These are phyloP conservation scores for Tricharina praecox DNA, from an alignment of 495 filamentous ascomycete species.

Conservation along the genomic window DNA sequence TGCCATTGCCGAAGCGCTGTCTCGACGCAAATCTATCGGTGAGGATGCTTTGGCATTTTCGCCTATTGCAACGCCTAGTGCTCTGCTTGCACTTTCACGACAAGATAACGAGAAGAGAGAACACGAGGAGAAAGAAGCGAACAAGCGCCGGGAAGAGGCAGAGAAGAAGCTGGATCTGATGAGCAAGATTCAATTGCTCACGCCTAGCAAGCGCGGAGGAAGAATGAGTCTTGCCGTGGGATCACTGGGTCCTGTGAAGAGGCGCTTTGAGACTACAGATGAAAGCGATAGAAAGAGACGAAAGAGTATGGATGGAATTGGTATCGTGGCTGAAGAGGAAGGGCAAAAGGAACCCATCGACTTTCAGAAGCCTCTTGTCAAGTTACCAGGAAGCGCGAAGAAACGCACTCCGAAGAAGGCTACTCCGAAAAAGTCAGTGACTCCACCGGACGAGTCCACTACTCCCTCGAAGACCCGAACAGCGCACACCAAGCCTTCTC, in stretches of 20 bases:
- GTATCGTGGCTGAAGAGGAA: conserved; percentile 4
- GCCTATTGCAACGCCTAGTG: conserved; percentile 31
- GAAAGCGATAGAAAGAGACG: conserved; percentile 13
- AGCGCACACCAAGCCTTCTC: neutral
- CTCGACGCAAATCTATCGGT: conserved; percentile 53
- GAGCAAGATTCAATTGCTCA: conserved; percentile 20
- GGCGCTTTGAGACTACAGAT: conserved; percentile 14
- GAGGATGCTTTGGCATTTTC: conserved; percentile 47
- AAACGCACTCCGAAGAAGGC: conserved; percentile 14
- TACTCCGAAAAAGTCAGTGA: neutral
- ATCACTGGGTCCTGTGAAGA: conserved; percentile 23
- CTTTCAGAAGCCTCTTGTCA: neutral
- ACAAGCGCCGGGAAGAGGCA: conserved; percentile 43
- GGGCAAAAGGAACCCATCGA: neutral
- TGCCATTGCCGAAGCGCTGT: conserved; percentile 52
- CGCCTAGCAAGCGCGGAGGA: conserved; percentile 13
- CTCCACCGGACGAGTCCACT: neutral
- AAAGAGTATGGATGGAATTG: conserved; percentile 16
- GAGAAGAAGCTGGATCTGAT: conserved; percentile 25
- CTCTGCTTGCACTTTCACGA: conserved; percentile 51
- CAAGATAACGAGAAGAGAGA: conserved; percentile 54
- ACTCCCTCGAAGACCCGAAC: conserved; percentile 1
- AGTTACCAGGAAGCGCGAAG: neutral
- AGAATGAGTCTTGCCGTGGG: conserved; percentile 24
- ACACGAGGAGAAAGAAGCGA: conserved; percentile 45